These are phyloP conservation scores for Epichloe aotearoae DNA, from an alignment of 2,329 filamentous ascomycete genomes.

Conservation along the genomic window DNA sequence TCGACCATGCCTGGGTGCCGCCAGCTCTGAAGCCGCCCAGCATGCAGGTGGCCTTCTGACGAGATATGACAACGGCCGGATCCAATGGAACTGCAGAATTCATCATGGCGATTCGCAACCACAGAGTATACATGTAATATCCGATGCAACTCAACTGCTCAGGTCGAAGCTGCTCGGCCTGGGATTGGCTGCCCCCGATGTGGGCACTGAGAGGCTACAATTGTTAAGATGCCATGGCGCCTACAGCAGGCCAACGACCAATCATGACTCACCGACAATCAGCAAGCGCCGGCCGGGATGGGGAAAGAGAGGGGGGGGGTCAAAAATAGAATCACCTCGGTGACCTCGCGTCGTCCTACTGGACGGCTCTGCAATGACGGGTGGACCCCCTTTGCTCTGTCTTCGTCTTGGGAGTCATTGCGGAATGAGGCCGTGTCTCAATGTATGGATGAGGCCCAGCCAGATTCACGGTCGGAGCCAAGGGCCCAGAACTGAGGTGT, in stretches of 20 bases:
- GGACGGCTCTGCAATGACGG: too few relatives aligned
- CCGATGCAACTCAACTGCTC: not conserved
- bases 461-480: too few relatives aligned
- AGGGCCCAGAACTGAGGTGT: too few relatives aligned
- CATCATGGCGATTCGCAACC: slow-evolving; percentile 11
- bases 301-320: not conserved
- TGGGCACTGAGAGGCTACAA: not conserved
- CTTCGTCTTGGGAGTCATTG: too few relatives aligned
- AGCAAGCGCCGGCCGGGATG: not conserved
- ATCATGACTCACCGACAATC: not conserved
- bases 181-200: slow-evolving; percentile 2
- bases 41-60: not conserved
- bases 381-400: too few relatives aligned
- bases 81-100: not conserved
- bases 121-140: not conserved
- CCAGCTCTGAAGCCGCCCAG: not conserved
- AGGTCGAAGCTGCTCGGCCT: not conserved
- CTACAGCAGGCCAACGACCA: slow-evolving; percentile 2
- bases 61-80: not conserved
- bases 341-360: too few relatives aligned
- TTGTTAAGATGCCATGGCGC: slow-evolving; percentile 2
- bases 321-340: not conserved
- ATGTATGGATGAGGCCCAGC: too few relatives aligned
- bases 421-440: too few relatives aligned
- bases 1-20: not conserved